These are phyloP conservation scores for Neurospora sp. DNA, from an alignment of 495 filamentous ascomycete genomes.

Conservation along the genomic window DNA sequence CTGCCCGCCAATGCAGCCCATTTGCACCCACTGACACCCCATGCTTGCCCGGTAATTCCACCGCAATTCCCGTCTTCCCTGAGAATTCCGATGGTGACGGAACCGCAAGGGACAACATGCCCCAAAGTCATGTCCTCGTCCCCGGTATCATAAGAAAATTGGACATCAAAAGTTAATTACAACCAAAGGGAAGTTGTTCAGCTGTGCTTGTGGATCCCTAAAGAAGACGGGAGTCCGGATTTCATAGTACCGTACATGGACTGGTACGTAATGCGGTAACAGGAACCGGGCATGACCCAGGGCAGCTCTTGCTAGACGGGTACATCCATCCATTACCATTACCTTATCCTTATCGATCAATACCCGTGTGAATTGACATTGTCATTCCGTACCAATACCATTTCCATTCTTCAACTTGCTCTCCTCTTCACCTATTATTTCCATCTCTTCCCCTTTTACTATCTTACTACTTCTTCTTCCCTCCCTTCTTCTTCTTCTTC, in stretches of 20 bases:
- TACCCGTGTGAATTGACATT: not conserved
- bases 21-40: not conserved
- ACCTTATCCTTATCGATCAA: not conserved
- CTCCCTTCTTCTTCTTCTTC: not conserved
- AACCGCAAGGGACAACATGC: not conserved
- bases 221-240: not conserved
- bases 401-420: not conserved
- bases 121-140: not conserved
- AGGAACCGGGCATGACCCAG: not conserved
- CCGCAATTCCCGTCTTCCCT: conserved; percentile 9
- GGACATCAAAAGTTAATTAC: not conserved
- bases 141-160: not conserved
- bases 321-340: not conserved
- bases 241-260: not conserved
- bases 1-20: not conserved
- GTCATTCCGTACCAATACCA: not conserved
- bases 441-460: not conserved
- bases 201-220: not conserved
- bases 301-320: not conserved
- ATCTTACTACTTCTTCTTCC: not conserved
- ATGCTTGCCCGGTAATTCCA: not conserved
- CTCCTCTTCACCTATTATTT: not conserved
- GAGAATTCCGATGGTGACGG: conserved; percentile 18
- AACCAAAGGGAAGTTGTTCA: too few relatives aligned
- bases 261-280: not conserved